A percentile compares a stretch with the other conserved stretches of the same genome.
Conservation (phyloP, 139 green algal genomes). For the Chlorella sp. region DNA sequence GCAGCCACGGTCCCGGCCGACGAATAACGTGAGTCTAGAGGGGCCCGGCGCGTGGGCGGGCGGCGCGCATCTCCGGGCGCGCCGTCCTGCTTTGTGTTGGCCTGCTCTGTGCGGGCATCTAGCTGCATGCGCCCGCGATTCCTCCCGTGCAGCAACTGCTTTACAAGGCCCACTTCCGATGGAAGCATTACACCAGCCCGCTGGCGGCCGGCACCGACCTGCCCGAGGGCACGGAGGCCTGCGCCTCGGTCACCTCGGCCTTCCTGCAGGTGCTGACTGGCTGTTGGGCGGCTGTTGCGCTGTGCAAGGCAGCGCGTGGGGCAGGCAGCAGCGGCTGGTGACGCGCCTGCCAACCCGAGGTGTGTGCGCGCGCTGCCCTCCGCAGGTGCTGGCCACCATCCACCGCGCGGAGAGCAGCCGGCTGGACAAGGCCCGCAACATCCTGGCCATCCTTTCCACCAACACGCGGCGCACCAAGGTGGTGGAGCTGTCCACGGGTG, state of each 20-base stretch:
- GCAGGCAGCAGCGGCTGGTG: neutral
- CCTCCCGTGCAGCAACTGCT: constrained; percentile 37
- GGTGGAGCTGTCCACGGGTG: constrained; percentile 86
- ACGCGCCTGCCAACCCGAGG: neutral
- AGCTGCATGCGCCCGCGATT: neutral
- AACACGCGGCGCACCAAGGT: constrained; percentile 95
- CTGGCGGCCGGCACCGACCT: constrained; percentile 48
- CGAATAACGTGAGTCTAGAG: no score
- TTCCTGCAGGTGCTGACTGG: no score
- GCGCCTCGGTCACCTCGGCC: constrained; percentile 88
- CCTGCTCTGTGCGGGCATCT: neutral
- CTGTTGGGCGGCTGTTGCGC: constrained; percentile 24
- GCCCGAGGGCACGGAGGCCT: constrained; percentile 84
- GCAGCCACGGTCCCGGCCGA: no score
- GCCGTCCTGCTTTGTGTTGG: neutral
- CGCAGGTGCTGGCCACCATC: constrained; percentile 80
- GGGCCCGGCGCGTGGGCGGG: neutral
- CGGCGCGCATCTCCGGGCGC: neutral
- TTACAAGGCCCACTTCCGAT: constrained; percentile 93
- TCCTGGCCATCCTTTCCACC: constrained; percentile 83
- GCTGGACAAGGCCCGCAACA: constrained; percentile 62
- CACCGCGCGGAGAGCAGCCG: constrained; percentile 67
- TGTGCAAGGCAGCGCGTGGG: neutral
- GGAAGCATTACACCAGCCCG: constrained; percentile 80
- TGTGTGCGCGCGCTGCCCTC: neutral